Conservation (phyloP, 148 eudicot genomes). For the Silene uniflora region DNA sequence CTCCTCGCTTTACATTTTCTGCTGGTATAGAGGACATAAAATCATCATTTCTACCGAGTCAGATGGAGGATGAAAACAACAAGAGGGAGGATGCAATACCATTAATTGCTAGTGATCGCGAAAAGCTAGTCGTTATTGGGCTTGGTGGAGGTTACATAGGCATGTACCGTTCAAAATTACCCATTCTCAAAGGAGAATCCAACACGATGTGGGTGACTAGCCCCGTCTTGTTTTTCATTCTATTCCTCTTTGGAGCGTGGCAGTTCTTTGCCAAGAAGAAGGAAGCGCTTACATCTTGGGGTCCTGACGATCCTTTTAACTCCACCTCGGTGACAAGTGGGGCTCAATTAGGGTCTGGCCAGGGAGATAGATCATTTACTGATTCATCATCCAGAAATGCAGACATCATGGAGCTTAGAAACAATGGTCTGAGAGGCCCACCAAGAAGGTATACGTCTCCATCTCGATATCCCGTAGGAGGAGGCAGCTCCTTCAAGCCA, state of each 20-base stretch:
- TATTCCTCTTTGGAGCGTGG: constrained; percentile 91
- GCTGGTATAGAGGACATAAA: constrained; percentile 65
- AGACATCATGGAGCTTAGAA: constrained; percentile 60
- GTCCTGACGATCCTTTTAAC: constrained; percentile 80
- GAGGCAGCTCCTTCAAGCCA: constrained; percentile 45
- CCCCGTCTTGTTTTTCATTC: constrained; percentile 71
- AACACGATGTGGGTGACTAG: constrained; percentile 69
- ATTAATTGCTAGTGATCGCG: constrained; percentile 69
- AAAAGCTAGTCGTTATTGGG: constrained; percentile 68
- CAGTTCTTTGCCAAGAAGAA: constrained; percentile 91
- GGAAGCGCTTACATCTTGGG: constrained; percentile 90
- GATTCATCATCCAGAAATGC: constrained; percentile 58
- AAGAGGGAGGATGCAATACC: constrained; percentile 39
- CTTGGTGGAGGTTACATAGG: constrained; percentile 82
- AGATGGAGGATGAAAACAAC: constrained; percentile 22
- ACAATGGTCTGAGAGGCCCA: constrained; percentile 55
- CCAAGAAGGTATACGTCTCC: constrained; percentile 85
- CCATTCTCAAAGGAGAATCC: constrained; percentile 56
- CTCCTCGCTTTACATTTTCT: constrained; percentile 67
- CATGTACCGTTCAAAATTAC: constrained; percentile 76
- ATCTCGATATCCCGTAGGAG: constrained; percentile 58
- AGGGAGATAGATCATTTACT: constrained; percentile 46
- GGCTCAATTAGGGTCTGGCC: constrained; percentile 49
- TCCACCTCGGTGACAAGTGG: constrained; percentile 41
- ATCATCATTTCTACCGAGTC: constrained; percentile 48